Evolutionary conservation across 805 yeast species (phyloP).

Genomic region (Spathaspora arborariae): DNA sequence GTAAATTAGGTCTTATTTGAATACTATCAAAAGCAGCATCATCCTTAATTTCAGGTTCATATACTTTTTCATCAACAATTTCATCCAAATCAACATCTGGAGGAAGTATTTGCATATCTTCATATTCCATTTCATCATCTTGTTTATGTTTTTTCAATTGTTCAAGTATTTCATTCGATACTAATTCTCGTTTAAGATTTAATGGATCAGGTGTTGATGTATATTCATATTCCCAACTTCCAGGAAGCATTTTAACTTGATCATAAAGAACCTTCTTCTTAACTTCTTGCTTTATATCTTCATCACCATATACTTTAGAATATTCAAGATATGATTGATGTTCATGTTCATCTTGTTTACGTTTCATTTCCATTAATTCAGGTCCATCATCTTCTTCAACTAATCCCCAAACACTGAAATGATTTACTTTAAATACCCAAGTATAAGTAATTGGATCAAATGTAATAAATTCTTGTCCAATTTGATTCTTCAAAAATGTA

Average conservation of each 20-base stretch:
- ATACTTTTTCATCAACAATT: slow-evolving; percentile 58
- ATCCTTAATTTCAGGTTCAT: slow-evolving; percentile 59
- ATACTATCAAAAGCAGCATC: slow-evolving; percentile 29
- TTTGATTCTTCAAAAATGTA: slow-evolving; percentile 46
- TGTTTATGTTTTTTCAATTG: slow-evolving; percentile 18
- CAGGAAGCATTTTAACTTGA: slow-evolving; percentile 32
- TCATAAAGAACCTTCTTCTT: slow-evolving; percentile 30
- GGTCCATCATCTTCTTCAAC: slow-evolving; percentile 22
- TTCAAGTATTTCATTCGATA: slow-evolving; percentile 26
- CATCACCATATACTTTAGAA: slow-evolving; percentile 25
- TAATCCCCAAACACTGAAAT: slow-evolving; percentile 93
- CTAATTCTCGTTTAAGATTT: slow-evolving; percentile 25
- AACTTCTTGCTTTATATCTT: slow-evolving; percentile 26
- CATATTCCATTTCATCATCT: slow-evolving; percentile 5
- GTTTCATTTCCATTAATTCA: slow-evolving; percentile 26
- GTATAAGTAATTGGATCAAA: slow-evolving; percentile 71
- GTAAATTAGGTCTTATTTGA: slow-evolving; percentile 43
- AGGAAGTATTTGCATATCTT: slow-evolving; percentile 27
- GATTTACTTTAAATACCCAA: slow-evolving; percentile 83
- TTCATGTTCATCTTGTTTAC: slow-evolving; percentile 39
- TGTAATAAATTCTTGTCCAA: slow-evolving; percentile 75
- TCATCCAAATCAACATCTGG: slow-evolving; percentile 28
- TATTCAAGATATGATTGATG: slow-evolving; percentile 33
- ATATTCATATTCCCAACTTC: slow-evolving; percentile 28
- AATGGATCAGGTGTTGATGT: slow-evolving; percentile 18